Evolutionary conservation across 148 eudicot species (phyloP).

Genomic region (Mesembryanthemum crystallinum): DNA sequence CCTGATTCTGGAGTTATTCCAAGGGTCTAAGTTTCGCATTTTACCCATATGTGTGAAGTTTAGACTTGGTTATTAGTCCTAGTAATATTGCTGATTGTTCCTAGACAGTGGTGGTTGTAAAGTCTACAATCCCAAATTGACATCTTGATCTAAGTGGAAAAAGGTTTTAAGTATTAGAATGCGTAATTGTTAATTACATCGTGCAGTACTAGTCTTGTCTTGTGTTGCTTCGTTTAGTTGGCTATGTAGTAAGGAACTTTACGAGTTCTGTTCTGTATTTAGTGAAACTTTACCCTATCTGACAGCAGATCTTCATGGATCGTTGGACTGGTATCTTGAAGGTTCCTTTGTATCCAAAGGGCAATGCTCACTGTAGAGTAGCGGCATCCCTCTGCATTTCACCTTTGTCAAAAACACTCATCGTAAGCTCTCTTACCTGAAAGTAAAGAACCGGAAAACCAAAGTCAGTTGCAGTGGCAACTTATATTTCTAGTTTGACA

Average conservation of each 20-base stretch:
- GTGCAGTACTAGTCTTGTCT: not conserved
- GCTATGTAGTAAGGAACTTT: not conserved
- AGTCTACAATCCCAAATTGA: not conserved
- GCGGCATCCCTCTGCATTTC: conserved; percentile 82
- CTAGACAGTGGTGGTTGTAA: not conserved
- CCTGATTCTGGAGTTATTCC: not conserved
- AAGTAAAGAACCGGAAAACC: not conserved
- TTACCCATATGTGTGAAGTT: not conserved
- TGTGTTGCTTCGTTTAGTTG: not conserved
- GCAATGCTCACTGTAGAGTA: conserved; percentile 44
- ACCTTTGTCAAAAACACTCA: conserved; percentile 40
- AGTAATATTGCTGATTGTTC: not conserved
- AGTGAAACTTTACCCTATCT: conserved; percentile 3
- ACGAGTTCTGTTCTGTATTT: not conserved
- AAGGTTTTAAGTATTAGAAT: too few relatives aligned
- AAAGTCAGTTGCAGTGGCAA: not conserved
- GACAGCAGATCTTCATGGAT: conserved; percentile 47
- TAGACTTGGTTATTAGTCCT: too few relatives aligned
- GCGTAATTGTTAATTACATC: not conserved
- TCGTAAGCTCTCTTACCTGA: conserved; percentile 43
- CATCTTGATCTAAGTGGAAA: too few relatives aligned
- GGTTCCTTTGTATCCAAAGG: conserved; percentile 51
- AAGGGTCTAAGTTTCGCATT: not conserved
- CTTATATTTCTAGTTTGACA: not conserved
- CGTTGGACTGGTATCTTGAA: conserved; percentile 78